phyloP scores from a whole-genome alignment of 805 yeast species.

The Cyberlindnera petersonii region DNA sequence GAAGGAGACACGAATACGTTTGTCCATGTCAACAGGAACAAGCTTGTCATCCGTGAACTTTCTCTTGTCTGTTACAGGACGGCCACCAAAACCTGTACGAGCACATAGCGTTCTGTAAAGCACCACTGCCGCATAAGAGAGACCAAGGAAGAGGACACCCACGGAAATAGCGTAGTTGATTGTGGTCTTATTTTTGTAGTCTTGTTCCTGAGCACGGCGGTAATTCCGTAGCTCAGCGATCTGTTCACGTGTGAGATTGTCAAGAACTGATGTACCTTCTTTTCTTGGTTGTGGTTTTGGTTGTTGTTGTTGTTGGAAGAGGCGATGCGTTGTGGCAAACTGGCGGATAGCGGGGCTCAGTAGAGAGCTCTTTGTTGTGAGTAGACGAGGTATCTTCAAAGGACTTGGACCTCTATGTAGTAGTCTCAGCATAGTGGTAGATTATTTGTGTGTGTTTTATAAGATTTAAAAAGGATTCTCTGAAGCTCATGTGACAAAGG shows the following conservation, averaged over 20 bases:
- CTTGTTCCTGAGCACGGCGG: constrained; percentile 18
- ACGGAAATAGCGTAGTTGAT: constrained; percentile 67
- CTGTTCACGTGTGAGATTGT: constrained; percentile 24
- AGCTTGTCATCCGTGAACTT: constrained; percentile 84
- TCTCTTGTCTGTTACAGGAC: constrained; percentile 80
- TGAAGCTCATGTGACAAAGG: too few relatives aligned
- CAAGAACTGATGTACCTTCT: constrained; percentile 13
- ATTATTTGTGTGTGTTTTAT: too few relatives aligned
- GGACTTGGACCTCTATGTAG: too few relatives aligned
- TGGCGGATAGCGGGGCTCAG: background rate
- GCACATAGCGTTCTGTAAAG: constrained; percentile 87
- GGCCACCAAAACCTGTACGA: constrained; percentile 94
- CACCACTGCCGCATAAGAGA: constrained; percentile 90
- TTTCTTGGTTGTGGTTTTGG: constrained; percentile 1
- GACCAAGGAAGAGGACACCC: constrained; percentile 63
- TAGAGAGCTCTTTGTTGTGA: too few relatives aligned
- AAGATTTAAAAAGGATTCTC: too few relatives aligned
- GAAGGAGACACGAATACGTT: constrained; percentile 77
- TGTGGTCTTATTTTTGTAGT: constrained; percentile 38
- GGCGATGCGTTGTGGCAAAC: constrained; percentile 4
- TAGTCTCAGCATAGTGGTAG: too few relatives aligned
- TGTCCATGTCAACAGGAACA: constrained; percentile 81
- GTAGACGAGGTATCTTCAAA: too few relatives aligned
- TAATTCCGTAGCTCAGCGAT: constrained; percentile 24
- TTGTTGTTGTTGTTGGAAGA: constrained; percentile 5